phyloP scores from a whole-genome alignment of 164 flowering plant genomes.

The Annona squamosa region DNA sequence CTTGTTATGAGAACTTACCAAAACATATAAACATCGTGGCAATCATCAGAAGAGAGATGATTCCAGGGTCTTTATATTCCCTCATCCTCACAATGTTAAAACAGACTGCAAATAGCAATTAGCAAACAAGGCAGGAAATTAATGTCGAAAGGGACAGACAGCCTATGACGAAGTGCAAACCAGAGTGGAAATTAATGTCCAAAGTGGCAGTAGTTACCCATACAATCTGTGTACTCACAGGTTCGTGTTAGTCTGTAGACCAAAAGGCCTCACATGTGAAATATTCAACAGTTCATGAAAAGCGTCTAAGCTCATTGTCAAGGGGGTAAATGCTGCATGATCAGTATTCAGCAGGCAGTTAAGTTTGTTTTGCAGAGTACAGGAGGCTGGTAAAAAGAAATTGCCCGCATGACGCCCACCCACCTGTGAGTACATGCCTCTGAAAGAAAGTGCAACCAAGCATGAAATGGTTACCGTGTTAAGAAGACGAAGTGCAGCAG shows the following conservation, averaged over 20 bases:
- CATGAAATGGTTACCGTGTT: constrained; percentile 35
- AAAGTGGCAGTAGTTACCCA: no score
- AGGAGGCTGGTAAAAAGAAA: neutral
- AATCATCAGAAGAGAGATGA: neutral
- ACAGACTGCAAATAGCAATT: constrained; percentile 4
- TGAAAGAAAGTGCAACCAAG: neutral
- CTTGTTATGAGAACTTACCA: neutral
- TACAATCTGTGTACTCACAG: no score
- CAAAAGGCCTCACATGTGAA: no score
- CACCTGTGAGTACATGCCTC: neutral
- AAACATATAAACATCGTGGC: neutral
- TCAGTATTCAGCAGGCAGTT: no score
- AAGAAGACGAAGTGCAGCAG: constrained; percentile 76
- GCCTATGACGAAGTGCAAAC: no score
- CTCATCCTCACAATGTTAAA: constrained; percentile 1
- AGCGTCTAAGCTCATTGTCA: neutral
- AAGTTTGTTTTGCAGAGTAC: neutral
- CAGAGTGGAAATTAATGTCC: no score
- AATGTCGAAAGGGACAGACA: no score
- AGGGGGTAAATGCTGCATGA: neutral
- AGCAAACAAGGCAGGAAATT: neutral
- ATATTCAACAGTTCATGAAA: neutral
- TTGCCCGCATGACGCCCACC: neutral
- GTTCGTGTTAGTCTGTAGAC: no score
- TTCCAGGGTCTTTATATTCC: no score